These are phyloP conservation scores for Royoungia palumana DNA, from an alignment of 768 basidiomycete genomes.

Conservation along the genomic window DNA sequence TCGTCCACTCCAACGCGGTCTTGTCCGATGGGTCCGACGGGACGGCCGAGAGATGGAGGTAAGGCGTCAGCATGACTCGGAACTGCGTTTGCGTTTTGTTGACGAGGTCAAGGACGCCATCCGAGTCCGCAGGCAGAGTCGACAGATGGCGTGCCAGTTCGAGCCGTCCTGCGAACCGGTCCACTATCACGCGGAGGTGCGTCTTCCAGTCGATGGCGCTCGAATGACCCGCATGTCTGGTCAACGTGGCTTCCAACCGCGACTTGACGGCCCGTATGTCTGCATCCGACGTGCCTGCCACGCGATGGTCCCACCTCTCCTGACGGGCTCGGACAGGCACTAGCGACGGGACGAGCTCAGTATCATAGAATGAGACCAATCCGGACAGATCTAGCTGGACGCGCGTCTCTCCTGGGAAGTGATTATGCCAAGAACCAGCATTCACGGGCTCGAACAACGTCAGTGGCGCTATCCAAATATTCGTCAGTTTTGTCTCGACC, in stretches of 20 bases:
- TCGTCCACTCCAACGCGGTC: constrained; percentile 20
- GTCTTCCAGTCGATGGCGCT: constrained; percentile 36
- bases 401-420: constrained; percentile 35
- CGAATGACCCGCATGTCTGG: constrained; percentile 12
- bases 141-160: constrained; percentile 22
- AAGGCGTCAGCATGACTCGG: constrained; percentile 21
- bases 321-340: constrained; percentile 19
- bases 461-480: background rate
- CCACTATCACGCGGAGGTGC: constrained; percentile 6
- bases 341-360: constrained; percentile 29
- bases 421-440: constrained; percentile 33
- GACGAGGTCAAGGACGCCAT: background rate
- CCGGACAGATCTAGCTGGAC: constrained; percentile 32
- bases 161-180: constrained; percentile 26
- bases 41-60: constrained; percentile 12
- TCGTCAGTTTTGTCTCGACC: background rate
- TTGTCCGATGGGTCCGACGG: background rate
- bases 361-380: constrained; percentile 38
- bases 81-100: constrained; percentile 13
- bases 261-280: constrained; percentile 17
- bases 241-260: constrained; percentile 3
- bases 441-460: constrained; percentile 5
- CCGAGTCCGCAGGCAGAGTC: constrained; percentile 1
- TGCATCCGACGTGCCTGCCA: constrained; percentile 18
- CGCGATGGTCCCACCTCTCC: constrained; percentile 34